Conservation (phyloP, 257 asterid genomes). For the Sherardia arvensis region DNA sequence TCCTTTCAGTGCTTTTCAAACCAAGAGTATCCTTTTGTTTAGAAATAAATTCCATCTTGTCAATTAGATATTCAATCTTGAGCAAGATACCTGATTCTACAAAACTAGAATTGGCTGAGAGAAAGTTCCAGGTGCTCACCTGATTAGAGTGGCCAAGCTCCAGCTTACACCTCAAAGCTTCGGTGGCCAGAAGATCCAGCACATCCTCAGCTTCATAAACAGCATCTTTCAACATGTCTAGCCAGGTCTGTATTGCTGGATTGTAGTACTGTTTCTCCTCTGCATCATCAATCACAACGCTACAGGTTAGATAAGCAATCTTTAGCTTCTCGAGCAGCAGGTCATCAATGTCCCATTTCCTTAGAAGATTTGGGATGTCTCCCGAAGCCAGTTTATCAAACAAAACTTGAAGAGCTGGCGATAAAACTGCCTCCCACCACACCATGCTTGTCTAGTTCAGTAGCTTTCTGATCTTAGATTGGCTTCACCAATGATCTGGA, state of each 20-base stretch:
- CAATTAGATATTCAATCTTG: slow-evolving; percentile 29
- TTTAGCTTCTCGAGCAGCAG: slow-evolving; percentile 37
- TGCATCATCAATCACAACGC: slow-evolving; percentile 42
- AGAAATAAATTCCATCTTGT: slow-evolving; percentile 35
- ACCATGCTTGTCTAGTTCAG: too few species aligned
- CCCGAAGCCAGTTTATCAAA: slow-evolving; percentile 40
- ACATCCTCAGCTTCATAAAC: slow-evolving; percentile 46
- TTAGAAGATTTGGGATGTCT: slow-evolving; percentile 28
- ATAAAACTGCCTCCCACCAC: slow-evolving; percentile 33
- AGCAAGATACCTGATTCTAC: slow-evolving; percentile 10
- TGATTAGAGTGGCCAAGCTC: slow-evolving; percentile 19
- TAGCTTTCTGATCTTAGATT: too few species aligned
- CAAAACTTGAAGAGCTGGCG: slow-evolving; percentile 41
- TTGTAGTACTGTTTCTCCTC: slow-evolving; percentile 38
- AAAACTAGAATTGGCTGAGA: background rate
- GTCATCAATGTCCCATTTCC: slow-evolving; percentile 24
- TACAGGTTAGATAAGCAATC: slow-evolving; percentile 39
- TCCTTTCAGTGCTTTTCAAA: slow-evolving; percentile 19
- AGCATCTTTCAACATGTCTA: slow-evolving; percentile 34
- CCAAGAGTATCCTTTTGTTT: slow-evolving; percentile 39
- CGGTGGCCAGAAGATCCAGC: slow-evolving; percentile 40
- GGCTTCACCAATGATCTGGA: too few species aligned
- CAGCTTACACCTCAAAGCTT: slow-evolving; percentile 29
- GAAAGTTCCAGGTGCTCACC: slow-evolving; percentile 20
- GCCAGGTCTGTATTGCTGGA: slow-evolving; percentile 40